Evolutionary conservation across 805 yeast genomes (phyloP).

Genomic region (Pichia cabralensis): DNA sequence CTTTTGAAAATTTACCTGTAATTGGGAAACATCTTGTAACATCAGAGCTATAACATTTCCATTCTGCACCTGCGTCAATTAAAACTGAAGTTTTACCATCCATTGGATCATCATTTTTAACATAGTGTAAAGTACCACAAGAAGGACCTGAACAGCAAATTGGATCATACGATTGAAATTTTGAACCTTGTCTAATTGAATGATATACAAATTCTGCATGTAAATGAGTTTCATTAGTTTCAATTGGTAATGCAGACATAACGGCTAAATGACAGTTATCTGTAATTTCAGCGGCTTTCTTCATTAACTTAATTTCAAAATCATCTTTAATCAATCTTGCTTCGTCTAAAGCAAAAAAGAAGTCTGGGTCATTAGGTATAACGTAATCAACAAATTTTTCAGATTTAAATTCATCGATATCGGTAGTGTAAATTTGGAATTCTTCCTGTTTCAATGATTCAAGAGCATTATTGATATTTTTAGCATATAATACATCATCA

Average conservation of each 20-base stretch:
- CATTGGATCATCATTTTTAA: slow-evolving; percentile 63
- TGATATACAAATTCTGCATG: slow-evolving; percentile 95
- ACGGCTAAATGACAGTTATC: slow-evolving; percentile 86
- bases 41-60: slow-evolving; percentile 87
- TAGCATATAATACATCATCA: slow-evolving; percentile 63
- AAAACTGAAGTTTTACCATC: slow-evolving; percentile 55
- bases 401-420: slow-evolving; percentile 37
- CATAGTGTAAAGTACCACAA: slow-evolving; percentile 86
- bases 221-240: slow-evolving; percentile 77
- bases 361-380: slow-evolving; percentile 34
- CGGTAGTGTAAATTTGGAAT: slow-evolving; percentile 39
- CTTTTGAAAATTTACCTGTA: slow-evolving; percentile 80
- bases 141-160: slow-evolving; percentile 91
- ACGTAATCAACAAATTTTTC: slow-evolving; percentile 28
- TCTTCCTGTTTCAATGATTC: slow-evolving; percentile 21
- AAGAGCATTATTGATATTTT: slow-evolving; percentile 35
- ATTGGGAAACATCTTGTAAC: slow-evolving; percentile 95
- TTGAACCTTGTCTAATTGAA: slow-evolving; percentile 88
- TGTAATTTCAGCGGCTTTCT: slow-evolving; percentile 73
- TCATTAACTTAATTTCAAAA: slow-evolving; percentile 67
- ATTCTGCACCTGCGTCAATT: slow-evolving; percentile 96
- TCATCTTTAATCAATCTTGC: slow-evolving; percentile 76
- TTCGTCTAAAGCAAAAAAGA: slow-evolving; percentile 76
- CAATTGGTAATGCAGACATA: slow-evolving; percentile 87
- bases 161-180: slow-evolving; percentile 84